These are phyloP conservation scores for Trypanosoma congolense DNA, from an alignment of 208 protist species.

Conservation along the genomic window DNA sequence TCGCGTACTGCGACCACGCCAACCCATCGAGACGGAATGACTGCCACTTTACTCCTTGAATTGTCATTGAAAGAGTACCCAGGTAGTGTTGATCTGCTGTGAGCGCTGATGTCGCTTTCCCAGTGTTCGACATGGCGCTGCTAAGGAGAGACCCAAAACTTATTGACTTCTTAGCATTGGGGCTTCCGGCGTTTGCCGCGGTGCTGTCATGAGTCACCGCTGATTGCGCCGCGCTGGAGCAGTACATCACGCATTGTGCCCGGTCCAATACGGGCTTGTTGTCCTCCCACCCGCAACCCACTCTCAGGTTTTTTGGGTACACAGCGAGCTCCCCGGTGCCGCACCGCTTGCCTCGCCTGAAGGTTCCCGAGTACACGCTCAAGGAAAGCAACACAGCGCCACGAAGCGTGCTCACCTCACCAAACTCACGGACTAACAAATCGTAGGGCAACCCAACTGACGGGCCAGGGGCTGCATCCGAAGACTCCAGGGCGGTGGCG, in stretches of 20 bases:
- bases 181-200: neutral
- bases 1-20: conserved; percentile 15
- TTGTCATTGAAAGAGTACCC: conserved; percentile 26
- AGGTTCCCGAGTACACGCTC: conserved; percentile 37
- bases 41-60: neutral
- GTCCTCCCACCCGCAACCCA: conserved; percentile 50
- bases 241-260: conserved; percentile 19
- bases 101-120: neutral
- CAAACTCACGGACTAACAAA: conserved; percentile 11
- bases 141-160: neutral
- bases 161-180: neutral
- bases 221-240: neutral
- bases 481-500: conserved; percentile 2
- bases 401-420: conserved; percentile 18
- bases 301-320: conserved; percentile 30
- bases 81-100: conserved; percentile 17
- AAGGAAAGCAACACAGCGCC: conserved; percentile 16
- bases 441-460: conserved; percentile 12
- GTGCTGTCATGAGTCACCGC: neutral
- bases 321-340: conserved; percentile 47
- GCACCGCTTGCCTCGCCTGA: conserved; percentile 32
- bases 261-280: conserved; percentile 30
- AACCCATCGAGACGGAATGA: conserved; percentile 11
- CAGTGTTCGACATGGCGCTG: neutral
- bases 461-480: neutral